Conservation (phyloP, 2,329 filamentous ascomycete species). For the Aspergillus sp. region DNA sequence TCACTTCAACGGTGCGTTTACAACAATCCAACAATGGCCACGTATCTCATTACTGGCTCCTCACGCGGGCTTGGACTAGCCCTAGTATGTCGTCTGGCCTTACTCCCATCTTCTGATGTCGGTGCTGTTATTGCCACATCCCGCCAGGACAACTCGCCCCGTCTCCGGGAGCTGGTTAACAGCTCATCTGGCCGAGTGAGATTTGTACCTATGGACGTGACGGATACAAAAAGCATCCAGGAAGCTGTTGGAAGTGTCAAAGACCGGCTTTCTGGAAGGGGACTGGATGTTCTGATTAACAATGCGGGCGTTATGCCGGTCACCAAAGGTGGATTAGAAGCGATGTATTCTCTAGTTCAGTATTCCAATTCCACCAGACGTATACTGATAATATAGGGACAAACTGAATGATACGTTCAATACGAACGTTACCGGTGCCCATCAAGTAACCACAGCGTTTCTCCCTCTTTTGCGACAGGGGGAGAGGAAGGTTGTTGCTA, state of each 20-base stretch:
- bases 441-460: conserved; percentile 35
- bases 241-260: conserved; percentile 30
- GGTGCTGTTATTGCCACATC: conserved; percentile 37
- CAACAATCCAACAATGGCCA: conserved; percentile 21
- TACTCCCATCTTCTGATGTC: conserved; percentile 28
- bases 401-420: conserved; percentile 34
- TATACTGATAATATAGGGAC: conserved; percentile 18
- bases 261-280: conserved; percentile 27
- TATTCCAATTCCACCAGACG: not conserved
- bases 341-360: conserved; percentile 14
- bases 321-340: conserved; percentile 9
- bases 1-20: not conserved
- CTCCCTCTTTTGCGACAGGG: conserved; percentile 35
- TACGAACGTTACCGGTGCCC: conserved; percentile 37
- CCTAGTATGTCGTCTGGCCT: conserved; percentile 23
- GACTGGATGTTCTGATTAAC: conserved; percentile 44
- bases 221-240: conserved; percentile 27
- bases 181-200: conserved; percentile 30
- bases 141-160: conserved; percentile 25
- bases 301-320: conserved; percentile 34
- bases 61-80: conserved; percentile 33
- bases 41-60: conserved; percentile 33
- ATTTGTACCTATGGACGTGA: conserved; percentile 34
- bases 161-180: conserved; percentile 30
- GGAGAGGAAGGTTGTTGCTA: conserved; percentile 37